These are phyloP conservation scores for Exophiala mesophila DNA, from an alignment of 2,329 filamentous ascomycete species.

Conservation along the genomic window DNA sequence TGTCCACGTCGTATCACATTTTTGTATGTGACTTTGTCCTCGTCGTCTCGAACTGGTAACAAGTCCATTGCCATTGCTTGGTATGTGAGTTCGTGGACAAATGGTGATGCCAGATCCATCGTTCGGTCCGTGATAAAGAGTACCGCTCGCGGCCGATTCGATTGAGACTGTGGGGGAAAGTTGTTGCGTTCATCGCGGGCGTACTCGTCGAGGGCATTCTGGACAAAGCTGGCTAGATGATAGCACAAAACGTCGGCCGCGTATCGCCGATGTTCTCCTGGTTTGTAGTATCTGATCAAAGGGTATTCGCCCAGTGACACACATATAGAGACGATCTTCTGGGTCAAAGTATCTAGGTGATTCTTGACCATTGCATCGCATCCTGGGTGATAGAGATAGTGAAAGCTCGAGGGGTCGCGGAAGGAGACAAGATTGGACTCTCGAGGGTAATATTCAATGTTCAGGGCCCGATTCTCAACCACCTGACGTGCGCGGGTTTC, in stretches of 20 bases:
- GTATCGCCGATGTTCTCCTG: constrained; percentile 63
- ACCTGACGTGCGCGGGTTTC: constrained; percentile 64
- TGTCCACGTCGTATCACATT: constrained; percentile 72
- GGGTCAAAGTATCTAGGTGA: constrained; percentile 79
- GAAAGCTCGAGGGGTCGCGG: constrained; percentile 92
- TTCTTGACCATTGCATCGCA: constrained; percentile 78
- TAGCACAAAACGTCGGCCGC: constrained; percentile 83
- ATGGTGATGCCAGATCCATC: constrained; percentile 83
- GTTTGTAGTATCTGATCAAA: constrained; percentile 84
- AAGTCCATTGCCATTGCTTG: constrained; percentile 97
- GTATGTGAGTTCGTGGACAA: constrained; percentile 95
- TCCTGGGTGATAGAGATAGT: constrained; percentile 80
- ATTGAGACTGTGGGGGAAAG: constrained; percentile 71
- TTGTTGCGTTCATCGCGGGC: constrained; percentile 69
- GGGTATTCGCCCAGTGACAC: constrained; percentile 92
- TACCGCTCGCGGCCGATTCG: constrained; percentile 69
- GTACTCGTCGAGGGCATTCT: constrained; percentile 86
- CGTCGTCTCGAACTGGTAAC: constrained; percentile 74
- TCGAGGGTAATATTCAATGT: constrained; percentile 82
- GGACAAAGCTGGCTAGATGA: constrained; percentile 84
- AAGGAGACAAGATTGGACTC: constrained; percentile 92
- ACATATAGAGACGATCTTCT: constrained; percentile 86
- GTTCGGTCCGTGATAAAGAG: constrained; percentile 85
- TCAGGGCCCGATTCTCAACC: constrained; percentile 73
- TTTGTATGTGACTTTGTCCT: constrained; percentile 81